Percentiles rank a stretch among this genome's conserved stretches.
phyloP scores from a whole-genome alignment of 2,329 filamentous ascomycete genomes.

The Epichloe sp. region DNA sequence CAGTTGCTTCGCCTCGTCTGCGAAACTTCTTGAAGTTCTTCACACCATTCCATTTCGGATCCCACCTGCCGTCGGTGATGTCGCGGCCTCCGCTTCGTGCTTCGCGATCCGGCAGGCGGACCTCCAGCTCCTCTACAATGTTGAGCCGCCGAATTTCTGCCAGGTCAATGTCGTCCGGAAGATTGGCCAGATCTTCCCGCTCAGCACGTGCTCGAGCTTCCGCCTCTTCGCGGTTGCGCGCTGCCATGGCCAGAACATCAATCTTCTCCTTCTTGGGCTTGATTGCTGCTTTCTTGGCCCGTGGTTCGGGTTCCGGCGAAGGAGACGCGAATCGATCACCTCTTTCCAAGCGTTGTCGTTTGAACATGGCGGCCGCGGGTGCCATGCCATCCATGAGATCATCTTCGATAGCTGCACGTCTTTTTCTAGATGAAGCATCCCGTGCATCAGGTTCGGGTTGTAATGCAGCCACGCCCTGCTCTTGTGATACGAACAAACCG shows the following conservation, averaged over 20 bases:
- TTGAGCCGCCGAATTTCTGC: slow-evolving; percentile 60
- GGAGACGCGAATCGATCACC: slow-evolving; percentile 31
- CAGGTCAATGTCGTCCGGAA: slow-evolving; percentile 54
- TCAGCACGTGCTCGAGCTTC: slow-evolving; percentile 48
- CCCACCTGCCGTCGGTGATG: slow-evolving; percentile 52
- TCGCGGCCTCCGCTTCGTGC: slow-evolving; percentile 32
- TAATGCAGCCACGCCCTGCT: slow-evolving; percentile 14
- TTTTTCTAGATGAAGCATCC: slow-evolving; percentile 28
- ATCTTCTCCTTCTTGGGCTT: slow-evolving; percentile 45
- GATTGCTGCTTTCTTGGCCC: slow-evolving; percentile 4
- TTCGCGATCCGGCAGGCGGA: slow-evolving; percentile 29
- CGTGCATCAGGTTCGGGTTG: slow-evolving; percentile 10
- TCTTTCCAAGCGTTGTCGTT: slow-evolving; percentile 57
- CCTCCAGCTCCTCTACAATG: slow-evolving; percentile 62
- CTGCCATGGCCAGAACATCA: slow-evolving; percentile 55
- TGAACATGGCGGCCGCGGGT: slow-evolving; percentile 64
- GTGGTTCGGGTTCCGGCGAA: slow-evolving; percentile 13
- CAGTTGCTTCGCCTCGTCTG: slow-evolving; percentile 36
- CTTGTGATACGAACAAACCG: slow-evolving; percentile 46
- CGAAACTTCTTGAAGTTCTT: slow-evolving; percentile 93
- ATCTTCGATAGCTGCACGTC: slow-evolving; percentile 30
- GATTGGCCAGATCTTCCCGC: slow-evolving; percentile 37
- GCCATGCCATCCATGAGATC: slow-evolving; percentile 60
- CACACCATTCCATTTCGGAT: slow-evolving; percentile 81
- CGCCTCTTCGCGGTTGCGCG: slow-evolving; percentile 47